phyloP scores from a whole-genome alignment of 2,329 filamentous ascomycete genomes.

The Xylariaceae sp. region DNA sequence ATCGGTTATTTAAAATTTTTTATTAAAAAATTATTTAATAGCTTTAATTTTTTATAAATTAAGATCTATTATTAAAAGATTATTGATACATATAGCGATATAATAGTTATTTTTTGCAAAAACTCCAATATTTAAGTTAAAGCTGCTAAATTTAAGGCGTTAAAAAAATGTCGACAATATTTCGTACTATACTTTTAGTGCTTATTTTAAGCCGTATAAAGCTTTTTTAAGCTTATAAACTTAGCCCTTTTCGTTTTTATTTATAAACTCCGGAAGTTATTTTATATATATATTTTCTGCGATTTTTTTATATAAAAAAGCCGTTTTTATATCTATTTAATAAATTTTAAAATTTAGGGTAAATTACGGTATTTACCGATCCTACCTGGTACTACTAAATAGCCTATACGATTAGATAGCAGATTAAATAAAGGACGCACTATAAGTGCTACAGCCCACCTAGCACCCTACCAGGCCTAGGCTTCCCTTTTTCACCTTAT shows the following conservation, averaged over 20 bases:
- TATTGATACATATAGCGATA: constrained; percentile 10
- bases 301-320: no score
- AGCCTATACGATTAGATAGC: no score
- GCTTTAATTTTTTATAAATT: constrained; percentile 7
- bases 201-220: constrained; percentile 6
- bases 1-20: background rate
- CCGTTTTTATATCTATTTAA: no score
- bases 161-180: constrained; percentile 2
- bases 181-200: constrained; percentile 3
- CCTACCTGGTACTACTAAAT: no score
- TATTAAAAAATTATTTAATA: background rate
- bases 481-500: no score
- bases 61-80: constrained; percentile 6
- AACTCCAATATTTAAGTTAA: background rate
- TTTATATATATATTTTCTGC: no score
- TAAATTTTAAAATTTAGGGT: no score
- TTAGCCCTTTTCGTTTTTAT: background rate
- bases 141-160: background rate
- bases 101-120: constrained; percentile 5
- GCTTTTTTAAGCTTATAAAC: constrained; percentile 5
- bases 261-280: background rate
- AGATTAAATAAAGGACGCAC: no score
- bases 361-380: no score
- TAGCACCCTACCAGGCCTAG: no score
- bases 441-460: no score